Evolutionary conservation across 345 rosid species (phyloP), one percentile per base, ranked within the genome.

Genomic region (Arabis alpina): DNA sequence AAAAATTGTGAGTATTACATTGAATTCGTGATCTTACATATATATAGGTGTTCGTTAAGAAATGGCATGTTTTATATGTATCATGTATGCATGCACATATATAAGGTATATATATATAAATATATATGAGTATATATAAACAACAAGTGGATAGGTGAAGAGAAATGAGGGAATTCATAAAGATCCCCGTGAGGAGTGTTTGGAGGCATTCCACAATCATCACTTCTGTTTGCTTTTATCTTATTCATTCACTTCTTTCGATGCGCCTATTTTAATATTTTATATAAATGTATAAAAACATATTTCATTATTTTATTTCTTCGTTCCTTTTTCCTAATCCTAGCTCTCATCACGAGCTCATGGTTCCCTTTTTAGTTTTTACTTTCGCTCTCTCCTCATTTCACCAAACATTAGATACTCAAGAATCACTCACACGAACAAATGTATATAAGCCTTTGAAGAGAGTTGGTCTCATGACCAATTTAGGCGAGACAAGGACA

Each of bases 201-300:
- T 79, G 87, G 87, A 83, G 81, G 77, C 82, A 83, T 83, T 74
- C 81, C 78, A 54, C 61, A 64, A 77, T 68, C 78, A 74, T n/a
- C 78, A 71, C 79, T 79, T 80, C 82, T 74, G 80, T 75, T 75
- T 75, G 74, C 74, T 75, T 61, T 68, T 75, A 68, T 61, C 69
- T 77, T 65, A 73, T 73, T 70, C 79, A 57, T 70, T 78, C 71
- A 73, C 79, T 70, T 60, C 62, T 80, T 68, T 78, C 80, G 79
- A 80, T 80, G 75, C 65, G 70, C 52, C 51, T 43, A 3, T 49
- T 55, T 61, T 37, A 10, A 47, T 63, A 45, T 4, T 13, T 19
- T 14, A 10, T 27, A 3, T 57, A 1, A 32, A 11, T 66, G 8
- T 4, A 19, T 19, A 30, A 27, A 15, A 10, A 53, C 10, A 36